Base-by-base conservation (phyloP, 805 yeast species). In the Yarrowia osloensis region DNA sequence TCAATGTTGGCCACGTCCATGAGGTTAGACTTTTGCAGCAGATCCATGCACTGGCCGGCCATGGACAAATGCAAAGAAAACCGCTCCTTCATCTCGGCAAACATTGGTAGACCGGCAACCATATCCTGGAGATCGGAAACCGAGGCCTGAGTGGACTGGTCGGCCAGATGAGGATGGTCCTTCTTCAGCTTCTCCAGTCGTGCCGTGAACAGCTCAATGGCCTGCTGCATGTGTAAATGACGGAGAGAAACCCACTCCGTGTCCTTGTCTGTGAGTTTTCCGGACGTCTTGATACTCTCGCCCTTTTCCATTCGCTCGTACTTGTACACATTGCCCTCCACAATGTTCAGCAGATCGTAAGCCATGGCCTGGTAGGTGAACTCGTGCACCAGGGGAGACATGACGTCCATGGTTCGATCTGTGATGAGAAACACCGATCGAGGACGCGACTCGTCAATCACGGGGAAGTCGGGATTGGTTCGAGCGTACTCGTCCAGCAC, bases 301-400 rank as follows among this genome's bases (percentile, higher is more conserved):
- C 66, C 66, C 26, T 61, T 61, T 19, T 61, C 66, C 80, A 85
- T 72, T 84, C 89, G 8, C 33, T 72, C 73, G 24, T 85, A 82
- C 52, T 78, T 74, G 73, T 87, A 90, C 35, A 74, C 78, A 74
- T 85, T 88, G n/a, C 74, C 73, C 70, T 82, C 79, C 44, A 54
- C 61, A 50, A 82, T 79, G n/a, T 77, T 73, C 40, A 79, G 84
- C 33, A 88, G 77, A 76, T 94, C 99, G 79, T 88, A 88, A 21
- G 93, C 89, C 90, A 93, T 87, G 4, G 98, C 93, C 77, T 94
- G 96, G 77, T 93, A 95, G 26, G 88, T 85, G 77, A 93, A 91
- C 75, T 91, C 97, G 76, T 95, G 98, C 66, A 93, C 77, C 55
- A 95, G 75, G 0, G 98, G 97, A 7, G 95, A 89, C 72, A 85